A percentile compares a stretch with the other conserved stretches of the same genome.
phyloP scores from a whole-genome alignment of 1,139 yeast species.

The Nematodospora anomalae region DNA sequence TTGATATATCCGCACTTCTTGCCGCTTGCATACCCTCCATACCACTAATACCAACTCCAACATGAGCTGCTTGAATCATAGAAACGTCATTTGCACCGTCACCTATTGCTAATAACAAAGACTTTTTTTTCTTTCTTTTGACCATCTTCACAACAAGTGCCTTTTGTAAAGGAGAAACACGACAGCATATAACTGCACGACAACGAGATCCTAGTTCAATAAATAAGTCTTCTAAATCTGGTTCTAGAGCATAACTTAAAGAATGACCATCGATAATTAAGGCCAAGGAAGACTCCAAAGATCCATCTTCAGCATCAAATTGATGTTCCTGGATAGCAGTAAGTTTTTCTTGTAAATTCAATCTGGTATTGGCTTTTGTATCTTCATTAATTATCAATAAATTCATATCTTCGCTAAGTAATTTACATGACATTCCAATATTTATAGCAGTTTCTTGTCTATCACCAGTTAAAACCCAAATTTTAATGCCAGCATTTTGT shows the following conservation, averaged over 20 bases:
- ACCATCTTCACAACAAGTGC: conserved; percentile 95
- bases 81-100: conserved; percentile 99
- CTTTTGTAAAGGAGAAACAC: conserved; percentile 96
- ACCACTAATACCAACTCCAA: conserved; percentile 98
- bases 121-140: conserved; percentile 52
- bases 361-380: conserved; percentile 67
- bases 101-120: conserved; percentile 88
- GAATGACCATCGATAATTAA: conserved; percentile 93
- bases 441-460: conserved; percentile 99
- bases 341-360: conserved; percentile 72
- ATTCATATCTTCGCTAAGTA: conserved; percentile 95
- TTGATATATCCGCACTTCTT: conserved; percentile 93
- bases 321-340: conserved; percentile 73
- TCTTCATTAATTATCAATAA: conserved; percentile 86
- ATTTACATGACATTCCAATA: conserved; percentile 96
- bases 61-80: conserved; percentile 97
- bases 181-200: conserved; percentile 90
- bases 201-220: conserved; percentile 82
- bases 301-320: conserved; percentile 55
- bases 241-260: conserved; percentile 78
- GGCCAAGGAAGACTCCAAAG: conserved; percentile 73
- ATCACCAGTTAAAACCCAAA: conserved; percentile 98
- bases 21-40: conserved; percentile 99
- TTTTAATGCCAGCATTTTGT: conserved; percentile 93
- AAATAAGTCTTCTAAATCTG: conserved; percentile 74